These are phyloP conservation scores for Cladobotryum mycophilum DNA, from an alignment of 2,329 filamentous ascomycete genomes.

Conservation along the genomic window DNA sequence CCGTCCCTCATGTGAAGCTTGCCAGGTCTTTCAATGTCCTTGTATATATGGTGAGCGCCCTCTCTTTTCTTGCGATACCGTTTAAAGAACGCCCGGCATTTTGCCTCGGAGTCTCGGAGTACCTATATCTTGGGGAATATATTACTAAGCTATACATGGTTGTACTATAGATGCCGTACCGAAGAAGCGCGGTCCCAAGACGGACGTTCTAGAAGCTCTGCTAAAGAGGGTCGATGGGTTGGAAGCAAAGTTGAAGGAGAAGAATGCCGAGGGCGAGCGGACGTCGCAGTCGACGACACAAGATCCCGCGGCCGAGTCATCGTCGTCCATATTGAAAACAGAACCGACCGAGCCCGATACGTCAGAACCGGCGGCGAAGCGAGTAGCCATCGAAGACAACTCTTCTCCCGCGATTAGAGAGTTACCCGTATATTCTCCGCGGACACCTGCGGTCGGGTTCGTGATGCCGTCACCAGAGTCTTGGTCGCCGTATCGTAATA, in stretches of 20 bases:
- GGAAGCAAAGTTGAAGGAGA: constrained; percentile 70
- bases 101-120: background rate
- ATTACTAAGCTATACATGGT: background rate
- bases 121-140: background rate
- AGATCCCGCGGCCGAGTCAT: constrained; percentile 7
- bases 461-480: background rate
- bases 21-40: constrained; percentile 80
- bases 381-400: constrained; percentile 30
- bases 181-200: constrained; percentile 86
- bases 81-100: background rate
- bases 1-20: constrained; percentile 79
- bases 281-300: constrained; percentile 16
- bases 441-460: background rate
- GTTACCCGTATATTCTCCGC: constrained; percentile 9
- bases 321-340: background rate
- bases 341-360: constrained; percentile 1
- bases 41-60: constrained; percentile 76
- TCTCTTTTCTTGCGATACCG: background rate
- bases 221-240: constrained; percentile 80
- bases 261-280: constrained; percentile 38
- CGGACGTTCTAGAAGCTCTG: constrained; percentile 78
- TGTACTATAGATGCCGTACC: constrained; percentile 62
- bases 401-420: constrained; percentile 17
- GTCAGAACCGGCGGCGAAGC: constrained; percentile 36
- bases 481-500: background rate